Evolutionary conservation across 352 stramenopile genomes (phyloP), one percentile per base, ranked within the genome.

Genomic region (Phytophthora aleatoria): DNA sequence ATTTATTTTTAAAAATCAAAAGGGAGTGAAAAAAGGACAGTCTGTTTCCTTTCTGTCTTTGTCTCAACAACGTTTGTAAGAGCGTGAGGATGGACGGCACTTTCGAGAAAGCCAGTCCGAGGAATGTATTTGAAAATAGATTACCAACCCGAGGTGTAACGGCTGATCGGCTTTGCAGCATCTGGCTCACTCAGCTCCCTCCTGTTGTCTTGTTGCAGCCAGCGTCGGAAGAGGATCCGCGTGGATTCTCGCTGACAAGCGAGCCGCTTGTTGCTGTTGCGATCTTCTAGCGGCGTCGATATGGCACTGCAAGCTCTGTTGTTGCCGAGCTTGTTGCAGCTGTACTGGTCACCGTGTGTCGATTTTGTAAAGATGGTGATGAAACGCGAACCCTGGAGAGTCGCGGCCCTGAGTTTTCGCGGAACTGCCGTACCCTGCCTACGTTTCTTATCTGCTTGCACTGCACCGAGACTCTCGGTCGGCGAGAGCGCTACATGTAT

Each of bases 191-290:
- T 16, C 35, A 15, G 20, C 55, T 35, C 52, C 39, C 54, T 38
- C 44, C n/a, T 16, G 50, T 73, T 62, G 62, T 63, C 57, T 11
- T 6, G 45, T 76, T 73, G 68, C 49, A 61, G 16, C 39, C 57
- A 30, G 71, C 57, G 64, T 73, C 68, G 68, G 63, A 76, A 76
- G 64, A 76, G 48, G 45, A 41, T 35, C n/a, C 36, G 48, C 49
- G 50, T 58, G 58, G 45, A 49, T 69, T 69, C 64, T 38, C 52
- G 50, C n/a, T 67, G 51, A 57, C 42, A 47, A 54, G 49, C 50
- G 20, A 56, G 15, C 8, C 38, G 9, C 28, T 43, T 56, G 31
- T 16, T 45, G 16, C 51, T 50, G 28, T n/a, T 30, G 47, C 36
- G 50, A 61, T 67, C 50, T 55, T 61, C 31, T 36, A 20, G 55